Conservation (phyloP, 805 yeast genomes). For the Zygotorulaspora florentina region DNA sequence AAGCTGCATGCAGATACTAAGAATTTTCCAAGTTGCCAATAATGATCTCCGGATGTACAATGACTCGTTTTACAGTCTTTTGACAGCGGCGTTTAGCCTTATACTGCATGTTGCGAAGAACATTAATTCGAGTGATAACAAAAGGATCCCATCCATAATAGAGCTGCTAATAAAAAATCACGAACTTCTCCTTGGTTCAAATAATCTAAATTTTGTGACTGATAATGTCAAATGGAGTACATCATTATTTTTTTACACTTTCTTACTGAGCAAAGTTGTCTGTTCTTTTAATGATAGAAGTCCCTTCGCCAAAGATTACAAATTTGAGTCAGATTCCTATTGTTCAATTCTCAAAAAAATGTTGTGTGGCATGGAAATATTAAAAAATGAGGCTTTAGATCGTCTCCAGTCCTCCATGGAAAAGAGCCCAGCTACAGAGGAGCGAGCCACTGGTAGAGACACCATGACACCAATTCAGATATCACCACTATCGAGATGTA, state of each 20-base stretch:
- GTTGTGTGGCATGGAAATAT: constrained; percentile 9
- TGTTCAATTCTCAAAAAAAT: constrained; percentile 13
- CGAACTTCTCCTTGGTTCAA: constrained; percentile 18
- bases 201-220: constrained; percentile 13
- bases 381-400: constrained; percentile 20
- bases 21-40: constrained; percentile 18
- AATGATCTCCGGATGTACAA: constrained; percentile 24
- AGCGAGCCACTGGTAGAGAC: not conserved
- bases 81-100: constrained; percentile 25
- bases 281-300: constrained; percentile 11
- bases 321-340: constrained; percentile 8
- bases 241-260: constrained; percentile 24
- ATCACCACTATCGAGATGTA: not conserved
- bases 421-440: not conserved
- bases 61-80: constrained; percentile 21
- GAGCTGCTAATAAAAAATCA: constrained; percentile 15
- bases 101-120: constrained; percentile 19
- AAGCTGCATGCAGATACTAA: constrained; percentile 18
- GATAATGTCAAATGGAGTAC: constrained; percentile 29
- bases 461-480: not conserved
- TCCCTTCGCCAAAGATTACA: not conserved
- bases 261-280: constrained; percentile 17
- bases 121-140: constrained; percentile 14
- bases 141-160: constrained; percentile 12
- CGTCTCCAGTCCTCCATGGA: constrained; percentile 43